Evolutionary conservation across 2,329 filamentous ascomycete genomes (phyloP), one percentile per base, ranked within the genome.

Genomic region (Epichloe gansuensis): DNA sequence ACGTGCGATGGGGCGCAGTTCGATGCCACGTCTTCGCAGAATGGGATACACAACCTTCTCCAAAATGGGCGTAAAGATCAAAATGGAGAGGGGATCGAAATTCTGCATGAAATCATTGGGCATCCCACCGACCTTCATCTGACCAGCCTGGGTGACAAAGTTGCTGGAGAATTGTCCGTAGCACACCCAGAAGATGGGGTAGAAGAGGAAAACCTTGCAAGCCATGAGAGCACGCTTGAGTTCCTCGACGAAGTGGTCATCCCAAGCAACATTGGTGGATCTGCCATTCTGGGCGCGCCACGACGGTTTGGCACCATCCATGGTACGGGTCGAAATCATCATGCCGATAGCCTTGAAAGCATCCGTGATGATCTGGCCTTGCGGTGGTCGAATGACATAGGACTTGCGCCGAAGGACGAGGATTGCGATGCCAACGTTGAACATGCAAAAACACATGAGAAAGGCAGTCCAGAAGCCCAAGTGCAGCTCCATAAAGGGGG

Each of bases 91-190:
- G 2, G 83, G 80, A 53, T 86, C 78, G 35, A 86, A 75, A 65
- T 85, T 85, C 57, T 81, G 75, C 68, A 87, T 76, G 57, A 86
- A 69, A 59, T 87, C 83, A 67, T 86, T 87, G 55, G 83, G 83
- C 49, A 86, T 75, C 27, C 82, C 81, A 55, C 83, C 75, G 4
- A 80, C 74, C 31, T 76, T 59, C 83, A 77, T 75, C 56, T 71
- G 68, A 1, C 66, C 69, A 27, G 74, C 74, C 65, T 86, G 82
- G 1, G 81, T 81, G 58, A 82, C 78, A 57, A 84, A 75, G 68
- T 84, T 86, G 65, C 73, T 77, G 50, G 77, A 78, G 67, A 86
- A 80, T 61, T 87, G 84, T 49, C 75, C 76, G 66, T 85, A 86
- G 56, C 79, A 77, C 27, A 86, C 72, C 79, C 80, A 85, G 70